Percentiles rank a stretch among this genome's conserved stretches.
phyloP scores from a whole-genome alignment of 768 basidiomycete species.

The Porphyrellus cyaneotinctus region DNA sequence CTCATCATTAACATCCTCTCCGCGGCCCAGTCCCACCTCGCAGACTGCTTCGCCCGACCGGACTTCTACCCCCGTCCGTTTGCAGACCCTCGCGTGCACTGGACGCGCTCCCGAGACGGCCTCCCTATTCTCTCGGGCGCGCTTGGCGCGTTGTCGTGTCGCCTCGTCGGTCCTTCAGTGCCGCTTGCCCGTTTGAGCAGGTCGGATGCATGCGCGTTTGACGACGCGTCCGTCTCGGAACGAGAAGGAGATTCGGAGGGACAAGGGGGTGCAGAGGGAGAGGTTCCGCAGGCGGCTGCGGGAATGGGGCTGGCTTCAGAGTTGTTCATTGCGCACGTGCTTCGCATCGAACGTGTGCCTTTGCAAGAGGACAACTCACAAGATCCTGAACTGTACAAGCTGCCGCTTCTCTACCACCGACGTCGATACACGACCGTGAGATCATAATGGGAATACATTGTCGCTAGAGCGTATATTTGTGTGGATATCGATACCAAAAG shows the following conservation, averaged over 20 bases:
- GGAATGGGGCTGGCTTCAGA: constrained; percentile 49
- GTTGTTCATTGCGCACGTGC: constrained; percentile 79
- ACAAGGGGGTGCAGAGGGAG: neutral
- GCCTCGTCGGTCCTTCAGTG: constrained; percentile 55
- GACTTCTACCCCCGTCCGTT: constrained; percentile 66
- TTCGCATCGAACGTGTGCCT: constrained; percentile 49
- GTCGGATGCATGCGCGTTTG: neutral
- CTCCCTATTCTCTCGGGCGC: constrained; percentile 55
- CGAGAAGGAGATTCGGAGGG: constrained; percentile 1
- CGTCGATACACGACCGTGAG: constrained; percentile 53
- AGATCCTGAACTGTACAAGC: constrained; percentile 26
- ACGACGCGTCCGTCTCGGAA: constrained; percentile 17
- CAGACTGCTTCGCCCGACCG: constrained; percentile 68
- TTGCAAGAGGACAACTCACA: constrained; percentile 15
- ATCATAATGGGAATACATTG: neutral
- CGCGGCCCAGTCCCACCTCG: constrained; percentile 56
- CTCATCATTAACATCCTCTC: constrained; percentile 83
- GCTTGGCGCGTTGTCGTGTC: constrained; percentile 72
- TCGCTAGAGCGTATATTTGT: neutral
- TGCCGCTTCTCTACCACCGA: constrained; percentile 64
- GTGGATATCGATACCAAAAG: constrained; percentile 5
- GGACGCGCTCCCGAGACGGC: constrained; percentile 46
- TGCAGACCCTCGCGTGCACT: constrained; percentile 31
- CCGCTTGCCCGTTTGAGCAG: constrained; percentile 54
- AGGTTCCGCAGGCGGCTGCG: constrained; percentile 20